phyloP scores from a whole-genome alignment of 139 green algal species.

The Auxenochlorella pyrenoidosa region DNA sequence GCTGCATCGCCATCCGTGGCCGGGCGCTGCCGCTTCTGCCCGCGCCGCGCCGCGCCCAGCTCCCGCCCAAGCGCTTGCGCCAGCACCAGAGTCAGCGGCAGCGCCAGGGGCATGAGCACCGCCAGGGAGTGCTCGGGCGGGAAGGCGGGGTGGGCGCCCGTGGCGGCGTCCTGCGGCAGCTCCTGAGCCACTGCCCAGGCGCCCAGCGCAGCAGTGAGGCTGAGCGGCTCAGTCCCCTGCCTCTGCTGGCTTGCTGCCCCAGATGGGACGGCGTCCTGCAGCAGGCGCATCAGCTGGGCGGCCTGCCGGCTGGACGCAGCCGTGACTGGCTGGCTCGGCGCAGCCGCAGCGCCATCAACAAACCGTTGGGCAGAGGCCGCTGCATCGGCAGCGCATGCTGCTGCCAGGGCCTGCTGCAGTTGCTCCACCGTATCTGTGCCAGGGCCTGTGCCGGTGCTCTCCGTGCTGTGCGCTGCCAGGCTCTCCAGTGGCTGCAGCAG shows the following conservation, averaged over 20 bases:
- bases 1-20: not conserved
- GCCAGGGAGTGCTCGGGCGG: conserved; percentile 39
- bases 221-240: too few species aligned
- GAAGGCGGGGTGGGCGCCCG: conserved; percentile 5
- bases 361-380: not conserved
- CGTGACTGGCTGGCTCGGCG: not conserved
- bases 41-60: not conserved
- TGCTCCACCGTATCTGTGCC: not conserved
- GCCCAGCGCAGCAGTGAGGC: not conserved
- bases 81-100: conserved; percentile 36
- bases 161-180: not conserved
- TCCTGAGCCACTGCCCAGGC: conserved; percentile 4
- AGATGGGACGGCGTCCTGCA: not conserved
- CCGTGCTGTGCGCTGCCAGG: not conserved
- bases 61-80: conserved; percentile 12
- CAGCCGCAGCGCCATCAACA: not conserved
- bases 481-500: conserved; percentile 10
- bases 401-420: not conserved
- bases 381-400: not conserved
- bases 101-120: conserved; percentile 34
- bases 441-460: not conserved
- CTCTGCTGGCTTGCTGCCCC: not conserved
- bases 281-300: not conserved
- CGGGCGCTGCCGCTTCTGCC: not conserved
- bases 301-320: not conserved